phyloP scores from a whole-genome alignment of 345 rosid species.

The Arabis alpina region DNA sequence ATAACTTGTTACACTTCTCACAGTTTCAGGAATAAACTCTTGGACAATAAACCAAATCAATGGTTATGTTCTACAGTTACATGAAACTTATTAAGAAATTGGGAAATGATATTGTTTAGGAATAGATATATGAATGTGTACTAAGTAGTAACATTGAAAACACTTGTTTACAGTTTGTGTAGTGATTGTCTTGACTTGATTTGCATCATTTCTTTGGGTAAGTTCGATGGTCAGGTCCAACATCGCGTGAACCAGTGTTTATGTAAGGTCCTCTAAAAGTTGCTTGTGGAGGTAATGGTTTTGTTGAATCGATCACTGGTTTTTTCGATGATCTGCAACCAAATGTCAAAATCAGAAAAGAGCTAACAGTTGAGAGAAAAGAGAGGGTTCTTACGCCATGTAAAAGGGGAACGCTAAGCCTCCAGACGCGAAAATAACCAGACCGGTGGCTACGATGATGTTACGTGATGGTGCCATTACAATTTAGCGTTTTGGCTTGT shows the following conservation, averaged over 20 bases:
- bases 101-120: background rate
- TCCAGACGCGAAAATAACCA: constrained; percentile 74
- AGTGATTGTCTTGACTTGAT: background rate
- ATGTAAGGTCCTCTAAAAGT: constrained; percentile 96
- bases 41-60: background rate
- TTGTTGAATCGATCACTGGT: constrained; percentile 83
- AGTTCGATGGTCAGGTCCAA: constrained; percentile 80
- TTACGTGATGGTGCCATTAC: constrained; percentile 66
- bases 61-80: background rate
- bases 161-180: constrained; percentile 9
- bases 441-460: constrained; percentile 72
- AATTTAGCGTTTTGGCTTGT: background rate
- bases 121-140: background rate
- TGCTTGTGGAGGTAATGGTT: constrained; percentile 91
- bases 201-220: constrained; percentile 68
- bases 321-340: constrained; percentile 61
- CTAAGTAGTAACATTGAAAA: background rate
- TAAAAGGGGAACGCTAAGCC: constrained; percentile 91
- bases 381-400: constrained; percentile 68
- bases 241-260: constrained; percentile 88
- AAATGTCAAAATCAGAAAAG: background rate
- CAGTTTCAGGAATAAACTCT: too few species aligned
- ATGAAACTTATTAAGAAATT: background rate
- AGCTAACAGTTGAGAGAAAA: background rate
- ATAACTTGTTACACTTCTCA: too few species aligned